Evolutionary conservation across 768 basidiomycete genomes (phyloP).

Genomic region (Rubroboletus pulcherrimus): DNA sequence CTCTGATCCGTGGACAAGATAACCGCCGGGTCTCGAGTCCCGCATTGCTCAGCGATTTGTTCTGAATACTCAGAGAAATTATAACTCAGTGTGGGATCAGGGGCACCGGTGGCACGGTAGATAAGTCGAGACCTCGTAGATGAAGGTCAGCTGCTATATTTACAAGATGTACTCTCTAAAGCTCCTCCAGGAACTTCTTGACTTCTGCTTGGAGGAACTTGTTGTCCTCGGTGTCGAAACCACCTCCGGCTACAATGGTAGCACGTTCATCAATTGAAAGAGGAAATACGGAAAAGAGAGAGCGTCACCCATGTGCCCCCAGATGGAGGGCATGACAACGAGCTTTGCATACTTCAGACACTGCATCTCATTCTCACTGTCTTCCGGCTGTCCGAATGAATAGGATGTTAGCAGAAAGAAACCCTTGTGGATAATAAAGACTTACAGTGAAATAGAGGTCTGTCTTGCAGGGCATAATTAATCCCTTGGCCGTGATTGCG

Average conservation of each 20-base stretch:
- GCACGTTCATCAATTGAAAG: neutral
- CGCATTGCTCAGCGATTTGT: neutral
- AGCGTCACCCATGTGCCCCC: constrained; percentile 51
- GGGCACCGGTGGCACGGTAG: neutral
- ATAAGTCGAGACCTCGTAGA: neutral
- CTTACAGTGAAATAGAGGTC: constrained; percentile 55
- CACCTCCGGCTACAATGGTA: constrained; percentile 39
- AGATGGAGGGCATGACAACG: constrained; percentile 49
- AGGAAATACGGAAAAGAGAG: neutral
- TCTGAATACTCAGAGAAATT: neutral
- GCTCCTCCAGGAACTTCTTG: constrained; percentile 43
- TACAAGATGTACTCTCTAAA: constrained; percentile 4
- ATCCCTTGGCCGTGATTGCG: constrained; percentile 46
- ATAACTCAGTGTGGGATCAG: neutral
- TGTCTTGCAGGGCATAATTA: constrained; percentile 58
- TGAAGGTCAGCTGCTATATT: neutral
- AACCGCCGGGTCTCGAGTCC: neutral
- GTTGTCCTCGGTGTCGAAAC: constrained; percentile 36
- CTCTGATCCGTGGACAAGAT: neutral
- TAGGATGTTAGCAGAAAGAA: neutral
- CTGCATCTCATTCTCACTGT: constrained; percentile 45
- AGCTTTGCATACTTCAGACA: constrained; percentile 41
- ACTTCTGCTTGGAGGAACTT: constrained; percentile 43
- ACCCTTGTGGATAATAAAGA: neutral
- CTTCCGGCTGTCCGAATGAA: constrained; percentile 42